These are phyloP conservation scores for Blastomyces emzantsi DNA, from an alignment of 2,329 filamentous ascomycete species.

Conservation along the genomic window DNA sequence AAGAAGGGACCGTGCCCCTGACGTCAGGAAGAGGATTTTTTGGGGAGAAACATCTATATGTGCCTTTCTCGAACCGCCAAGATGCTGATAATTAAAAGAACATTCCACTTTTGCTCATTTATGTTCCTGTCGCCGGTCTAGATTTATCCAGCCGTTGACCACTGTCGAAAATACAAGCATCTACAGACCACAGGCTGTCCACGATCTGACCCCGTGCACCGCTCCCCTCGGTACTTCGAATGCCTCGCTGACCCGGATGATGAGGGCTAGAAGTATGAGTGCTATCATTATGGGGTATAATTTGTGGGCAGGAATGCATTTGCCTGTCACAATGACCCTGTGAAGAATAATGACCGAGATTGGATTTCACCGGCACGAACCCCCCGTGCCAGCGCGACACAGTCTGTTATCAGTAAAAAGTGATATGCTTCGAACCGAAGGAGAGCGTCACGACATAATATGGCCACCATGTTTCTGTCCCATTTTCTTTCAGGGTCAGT, in stretches of 20 bases:
- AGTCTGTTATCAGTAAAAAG: background rate
- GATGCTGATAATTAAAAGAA: background rate
- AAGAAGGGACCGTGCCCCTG: background rate
- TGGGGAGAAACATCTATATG: background rate
- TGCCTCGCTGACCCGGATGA: background rate
- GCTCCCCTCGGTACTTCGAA: background rate
- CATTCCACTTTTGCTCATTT: background rate
- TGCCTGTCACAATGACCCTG: background rate
- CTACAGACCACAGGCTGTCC: background rate
- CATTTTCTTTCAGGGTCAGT: background rate
- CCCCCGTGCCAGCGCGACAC: too few relatives aligned
- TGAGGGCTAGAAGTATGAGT: background rate
- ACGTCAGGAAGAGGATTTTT: background rate
- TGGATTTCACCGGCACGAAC: background rate
- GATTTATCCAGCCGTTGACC: background rate
- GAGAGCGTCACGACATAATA: background rate
- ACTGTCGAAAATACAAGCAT: background rate
- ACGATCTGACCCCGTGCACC: background rate
- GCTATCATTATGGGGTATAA: background rate
- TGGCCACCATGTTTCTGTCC: background rate
- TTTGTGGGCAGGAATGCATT: background rate
- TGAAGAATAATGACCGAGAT: background rate
- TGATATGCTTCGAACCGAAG: background rate
- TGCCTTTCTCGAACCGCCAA: background rate
- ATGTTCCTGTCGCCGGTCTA: background rate